A percentile compares a stretch with the other conserved stretches of the same genome.
Evolutionary conservation across 78 protist genomes (phyloP).

Genomic region (Dictyostelium brefeldianum): DNA sequence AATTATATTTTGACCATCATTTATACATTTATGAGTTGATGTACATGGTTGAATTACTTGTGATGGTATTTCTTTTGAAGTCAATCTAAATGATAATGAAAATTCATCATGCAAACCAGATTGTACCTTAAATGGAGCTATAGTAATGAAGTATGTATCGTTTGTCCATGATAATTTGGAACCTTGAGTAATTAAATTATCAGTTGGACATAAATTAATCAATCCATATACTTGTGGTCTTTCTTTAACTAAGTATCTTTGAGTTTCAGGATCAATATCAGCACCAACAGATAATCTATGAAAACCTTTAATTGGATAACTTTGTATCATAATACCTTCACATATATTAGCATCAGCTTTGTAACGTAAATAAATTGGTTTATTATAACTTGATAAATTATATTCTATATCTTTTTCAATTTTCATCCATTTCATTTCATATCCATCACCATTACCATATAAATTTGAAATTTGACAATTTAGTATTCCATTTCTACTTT

Average conservation of each 20-base stretch:
- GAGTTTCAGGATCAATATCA: not conserved
- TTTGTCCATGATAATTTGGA: not conserved
- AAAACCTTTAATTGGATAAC: slow-evolving; percentile 13
- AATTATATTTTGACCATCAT: slow-evolving; percentile 26
- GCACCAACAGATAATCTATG: not conserved
- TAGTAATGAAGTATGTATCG: slow-evolving; percentile 38
- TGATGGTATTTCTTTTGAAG: not conserved
- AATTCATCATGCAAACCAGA: no score
- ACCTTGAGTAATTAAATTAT: not conserved
- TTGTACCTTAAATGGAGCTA: not conserved
- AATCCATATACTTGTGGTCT: not conserved
- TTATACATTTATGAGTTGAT: slow-evolving; percentile 28
- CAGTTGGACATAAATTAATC: slow-evolving; percentile 60
- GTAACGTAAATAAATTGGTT: not conserved
- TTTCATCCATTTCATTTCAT: not conserved
- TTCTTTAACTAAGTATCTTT: no score
- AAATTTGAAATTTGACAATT: no score
- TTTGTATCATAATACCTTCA: slow-evolving; percentile 26
- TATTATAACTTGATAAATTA: not conserved
- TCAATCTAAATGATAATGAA: not conserved
- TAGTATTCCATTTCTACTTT: no score
- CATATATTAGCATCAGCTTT: slow-evolving; percentile 29
- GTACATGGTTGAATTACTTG: not conserved
- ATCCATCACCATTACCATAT: no score
- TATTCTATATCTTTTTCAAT: slow-evolving; percentile 7